These are phyloP conservation scores for Cutaneotrichosporon sp. DNA, from an alignment of 1,284 basidiomycete genomes.

Conservation along the genomic window DNA sequence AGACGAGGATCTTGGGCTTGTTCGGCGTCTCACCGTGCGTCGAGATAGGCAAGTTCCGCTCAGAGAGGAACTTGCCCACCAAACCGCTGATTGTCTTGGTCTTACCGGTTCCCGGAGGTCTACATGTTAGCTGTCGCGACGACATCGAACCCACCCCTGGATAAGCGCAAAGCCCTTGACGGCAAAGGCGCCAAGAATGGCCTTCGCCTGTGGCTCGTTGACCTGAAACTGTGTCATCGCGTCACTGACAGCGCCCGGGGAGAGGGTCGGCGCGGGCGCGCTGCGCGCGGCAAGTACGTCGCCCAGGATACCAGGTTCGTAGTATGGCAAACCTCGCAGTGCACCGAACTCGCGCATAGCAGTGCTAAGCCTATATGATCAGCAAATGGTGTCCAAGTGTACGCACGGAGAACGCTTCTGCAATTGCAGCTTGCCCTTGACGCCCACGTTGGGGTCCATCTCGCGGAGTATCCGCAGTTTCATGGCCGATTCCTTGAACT, in stretches of 20 bases:
- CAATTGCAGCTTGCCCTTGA: slow-evolving; percentile 64
- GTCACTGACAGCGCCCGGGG: slow-evolving; percentile 57
- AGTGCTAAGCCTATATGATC: slow-evolving; percentile 68
- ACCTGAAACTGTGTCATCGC: slow-evolving; percentile 69
- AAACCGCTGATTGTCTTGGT: slow-evolving; percentile 96
- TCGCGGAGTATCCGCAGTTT: slow-evolving; percentile 51
- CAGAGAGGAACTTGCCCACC: slow-evolving; percentile 75
- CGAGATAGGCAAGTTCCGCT: slow-evolving; percentile 55
- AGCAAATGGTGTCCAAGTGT: not conserved
- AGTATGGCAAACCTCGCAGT: slow-evolving; percentile 73
- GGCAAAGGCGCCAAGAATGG: slow-evolving; percentile 71
- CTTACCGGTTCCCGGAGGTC: slow-evolving; percentile 97
- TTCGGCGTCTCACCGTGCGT: slow-evolving; percentile 54
- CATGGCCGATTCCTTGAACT: slow-evolving; percentile 52
- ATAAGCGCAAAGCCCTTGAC: slow-evolving; percentile 83
- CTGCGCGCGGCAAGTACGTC: slow-evolving; percentile 67
- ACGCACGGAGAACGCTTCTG: slow-evolving; percentile 76
- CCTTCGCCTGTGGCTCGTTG: slow-evolving; percentile 91
- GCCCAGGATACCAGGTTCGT: slow-evolving; percentile 60
- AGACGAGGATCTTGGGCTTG: slow-evolving; percentile 76
- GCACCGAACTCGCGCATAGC: slow-evolving; percentile 89
- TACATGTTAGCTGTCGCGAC: slow-evolving; percentile 36
- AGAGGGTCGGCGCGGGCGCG: slow-evolving; percentile 53
- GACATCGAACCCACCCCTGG: slow-evolving; percentile 69
- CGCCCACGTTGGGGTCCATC: slow-evolving; percentile 44